phyloP scores from a whole-genome alignment of 2,329 filamentous ascomycete genomes.

The Kalmusia sp. region DNA sequence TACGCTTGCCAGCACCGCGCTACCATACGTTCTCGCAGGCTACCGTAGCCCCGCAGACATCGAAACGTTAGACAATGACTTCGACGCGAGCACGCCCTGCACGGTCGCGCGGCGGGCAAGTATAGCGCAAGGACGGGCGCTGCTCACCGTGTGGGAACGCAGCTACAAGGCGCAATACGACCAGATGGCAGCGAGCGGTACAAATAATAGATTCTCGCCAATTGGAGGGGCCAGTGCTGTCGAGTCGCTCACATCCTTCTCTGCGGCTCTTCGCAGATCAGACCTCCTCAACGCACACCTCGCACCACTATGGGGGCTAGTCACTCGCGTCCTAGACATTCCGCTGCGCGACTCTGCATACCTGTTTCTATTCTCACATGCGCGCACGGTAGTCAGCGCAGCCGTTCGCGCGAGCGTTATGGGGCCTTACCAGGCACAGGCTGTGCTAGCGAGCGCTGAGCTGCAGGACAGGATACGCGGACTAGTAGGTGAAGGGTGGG shows the following conservation, averaged over 20 bases:
- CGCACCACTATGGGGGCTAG: conserved; percentile 72
- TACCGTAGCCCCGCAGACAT: conserved; percentile 64
- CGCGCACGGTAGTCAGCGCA: conserved; percentile 77
- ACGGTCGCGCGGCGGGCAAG: conserved; percentile 80
- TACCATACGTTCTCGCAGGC: conserved; percentile 77
- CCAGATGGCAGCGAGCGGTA: not conserved
- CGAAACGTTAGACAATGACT: conserved; percentile 71
- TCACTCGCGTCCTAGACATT: conserved; percentile 69
- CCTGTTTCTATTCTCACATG: conserved; percentile 77
- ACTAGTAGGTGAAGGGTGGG: conserved; percentile 67
- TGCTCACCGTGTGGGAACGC: conserved; percentile 78
- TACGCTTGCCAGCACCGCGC: conserved; percentile 73
- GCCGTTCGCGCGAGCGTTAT: conserved; percentile 79
- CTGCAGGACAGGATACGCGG: conserved; percentile 65
- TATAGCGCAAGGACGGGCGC: conserved; percentile 75
- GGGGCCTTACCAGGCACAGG: conserved; percentile 82
- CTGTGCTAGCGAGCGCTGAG: conserved; percentile 67
- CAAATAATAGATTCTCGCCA: not conserved
- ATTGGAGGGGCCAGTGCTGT: conserved; percentile 17
- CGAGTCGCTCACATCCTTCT: conserved; percentile 37
- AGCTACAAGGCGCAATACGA: conserved; percentile 59
- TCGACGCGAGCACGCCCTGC: conserved; percentile 79
- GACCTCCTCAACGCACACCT: conserved; percentile 63
- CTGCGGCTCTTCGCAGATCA: conserved; percentile 35
- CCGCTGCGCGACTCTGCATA: conserved; percentile 70